phyloP scores from a whole-genome alignment of 140 eudicot species.

The Cichorium intybus region DNA sequence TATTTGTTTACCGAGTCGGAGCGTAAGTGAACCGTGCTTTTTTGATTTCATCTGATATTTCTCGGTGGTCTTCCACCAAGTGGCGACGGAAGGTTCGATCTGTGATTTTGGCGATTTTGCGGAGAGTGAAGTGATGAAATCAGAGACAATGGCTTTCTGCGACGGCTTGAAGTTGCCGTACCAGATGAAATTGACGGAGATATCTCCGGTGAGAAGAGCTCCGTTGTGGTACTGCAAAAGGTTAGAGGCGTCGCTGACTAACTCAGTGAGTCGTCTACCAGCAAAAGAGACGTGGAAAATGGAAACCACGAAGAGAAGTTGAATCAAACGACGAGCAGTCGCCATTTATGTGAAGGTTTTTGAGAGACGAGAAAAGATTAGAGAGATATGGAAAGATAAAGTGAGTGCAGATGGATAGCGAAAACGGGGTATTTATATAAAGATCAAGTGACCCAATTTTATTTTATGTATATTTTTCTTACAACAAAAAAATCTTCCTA shows the following conservation, averaged over 20 bases:
- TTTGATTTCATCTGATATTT: conserved; percentile 30
- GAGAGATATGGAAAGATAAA: background rate
- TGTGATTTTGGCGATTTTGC: background rate
- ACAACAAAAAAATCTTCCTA: too few relatives aligned
- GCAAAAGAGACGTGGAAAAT: conserved; percentile 26
- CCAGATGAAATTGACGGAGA: conserved; percentile 57
- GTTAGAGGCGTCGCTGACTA: conserved; percentile 19
- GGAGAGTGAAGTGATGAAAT: conserved; percentile 61
- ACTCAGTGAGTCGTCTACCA: conserved; percentile 34
- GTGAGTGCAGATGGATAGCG: background rate
- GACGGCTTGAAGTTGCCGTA: conserved; percentile 58
- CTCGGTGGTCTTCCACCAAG: conserved; percentile 60
- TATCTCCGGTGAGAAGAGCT: conserved; percentile 50
- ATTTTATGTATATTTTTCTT: too few relatives aligned
- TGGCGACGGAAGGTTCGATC: conserved; percentile 49
- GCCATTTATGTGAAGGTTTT: conserved; percentile 12
- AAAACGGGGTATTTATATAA: conserved; percentile 14
- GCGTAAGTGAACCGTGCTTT: conserved; percentile 4
- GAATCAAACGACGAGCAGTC: background rate
- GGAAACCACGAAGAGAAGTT: conserved; percentile 18
- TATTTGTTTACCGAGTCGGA: conserved; percentile 41
- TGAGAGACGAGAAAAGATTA: background rate
- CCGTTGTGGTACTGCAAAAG: conserved; percentile 54
- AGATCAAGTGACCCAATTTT: too few relatives aligned
- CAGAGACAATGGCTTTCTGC: conserved; percentile 49